Evolutionary conservation across 2,329 filamentous ascomycete species (phyloP), one percentile per base, ranked within the genome.

Genomic region (Penicillium sp.): DNA sequence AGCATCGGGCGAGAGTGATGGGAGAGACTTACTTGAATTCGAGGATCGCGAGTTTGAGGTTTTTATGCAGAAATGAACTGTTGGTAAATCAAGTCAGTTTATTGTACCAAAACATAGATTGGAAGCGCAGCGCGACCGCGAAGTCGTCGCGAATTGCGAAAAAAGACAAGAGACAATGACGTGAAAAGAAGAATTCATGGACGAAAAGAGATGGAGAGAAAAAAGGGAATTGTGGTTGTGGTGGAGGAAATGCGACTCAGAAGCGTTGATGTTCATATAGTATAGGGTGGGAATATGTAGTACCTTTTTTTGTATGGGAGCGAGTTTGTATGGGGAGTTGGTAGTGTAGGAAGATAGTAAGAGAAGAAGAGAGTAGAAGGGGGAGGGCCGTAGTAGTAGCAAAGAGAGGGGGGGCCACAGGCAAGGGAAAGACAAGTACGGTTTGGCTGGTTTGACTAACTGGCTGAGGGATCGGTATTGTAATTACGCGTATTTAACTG

Each of bases 271-370:
- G 50, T 49, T 46, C 39, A 53, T 62, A 59, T 65, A 62, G 59
- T 65, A 63, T 60, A 22, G 62, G 58, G 57, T 25, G 22, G 60
- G 63, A 62, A 61, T 65, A 64, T 65, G 62, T 57, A 65, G 65
- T 68, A 70, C 65, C 59, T 61, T 52, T 47, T 47, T 67, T 70
- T 62, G 66, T 68, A 67, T 65, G 58, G 57, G 58, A 55, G 55
- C 52, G 51, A 59, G 55, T 60, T 61, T 64, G 64, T 61, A 62
- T 49, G 61, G 65, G 61, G 53, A 50, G 49, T 52, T 60, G 59
- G 61, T 62, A 65, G 66, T 61, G 63, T 61, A 63, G 58, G 61
- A 59, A 58, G 46, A 49, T 49, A 49, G 46, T 55, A 54, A 62
- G 62, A 59, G 61, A 59, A 59, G 53, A 61, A 64, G 58, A 60